These are phyloP conservation scores for Hypomontagnella submonticulosa DNA, from an alignment of 495 filamentous ascomycete species.

Conservation along the genomic window DNA sequence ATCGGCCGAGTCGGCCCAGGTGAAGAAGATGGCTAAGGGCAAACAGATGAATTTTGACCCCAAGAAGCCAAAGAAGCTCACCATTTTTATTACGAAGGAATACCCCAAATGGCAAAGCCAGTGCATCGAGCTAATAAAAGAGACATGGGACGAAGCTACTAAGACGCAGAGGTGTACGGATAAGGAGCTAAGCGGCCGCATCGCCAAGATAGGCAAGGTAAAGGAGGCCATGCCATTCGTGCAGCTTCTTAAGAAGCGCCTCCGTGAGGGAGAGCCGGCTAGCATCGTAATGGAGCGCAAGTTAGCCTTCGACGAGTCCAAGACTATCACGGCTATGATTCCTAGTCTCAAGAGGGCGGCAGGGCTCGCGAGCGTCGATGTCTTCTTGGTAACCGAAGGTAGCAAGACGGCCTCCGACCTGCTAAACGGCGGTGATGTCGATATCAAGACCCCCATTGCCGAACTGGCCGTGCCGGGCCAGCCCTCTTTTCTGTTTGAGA, in stretches of 20 bases:
- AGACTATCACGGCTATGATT: constrained; percentile 68
- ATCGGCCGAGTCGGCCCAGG: constrained; percentile 80
- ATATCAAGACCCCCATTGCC: constrained; percentile 65
- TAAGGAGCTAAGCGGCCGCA: constrained; percentile 77
- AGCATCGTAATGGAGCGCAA: constrained; percentile 80
- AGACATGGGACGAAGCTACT: constrained; percentile 56
- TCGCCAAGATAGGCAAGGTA: constrained; percentile 83
- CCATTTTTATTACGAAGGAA: constrained; percentile 79
- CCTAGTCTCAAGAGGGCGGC: constrained; percentile 67
- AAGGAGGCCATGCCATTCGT: constrained; percentile 99
- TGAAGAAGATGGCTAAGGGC: constrained; percentile 90
- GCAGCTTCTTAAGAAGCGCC: constrained; percentile 82
- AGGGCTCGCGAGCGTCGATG: constrained; percentile 69
- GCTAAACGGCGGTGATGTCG: constrained; percentile 63
- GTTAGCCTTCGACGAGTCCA: constrained; percentile 85
- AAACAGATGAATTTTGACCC: constrained; percentile 85
- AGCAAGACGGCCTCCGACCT: constrained; percentile 70
- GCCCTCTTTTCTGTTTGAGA: constrained; percentile 82
- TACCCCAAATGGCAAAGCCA: constrained; percentile 92
- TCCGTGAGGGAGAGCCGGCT: constrained; percentile 68
- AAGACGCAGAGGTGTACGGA: constrained; percentile 70
- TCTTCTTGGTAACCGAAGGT: constrained; percentile 75
- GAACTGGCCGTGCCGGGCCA: constrained; percentile 80
- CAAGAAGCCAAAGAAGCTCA: constrained; percentile 89
- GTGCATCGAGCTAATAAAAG: constrained; percentile 80